phyloP scores from a whole-genome alignment of 192 early-diverging fungal species.

The Physocladia obscura region DNA sequence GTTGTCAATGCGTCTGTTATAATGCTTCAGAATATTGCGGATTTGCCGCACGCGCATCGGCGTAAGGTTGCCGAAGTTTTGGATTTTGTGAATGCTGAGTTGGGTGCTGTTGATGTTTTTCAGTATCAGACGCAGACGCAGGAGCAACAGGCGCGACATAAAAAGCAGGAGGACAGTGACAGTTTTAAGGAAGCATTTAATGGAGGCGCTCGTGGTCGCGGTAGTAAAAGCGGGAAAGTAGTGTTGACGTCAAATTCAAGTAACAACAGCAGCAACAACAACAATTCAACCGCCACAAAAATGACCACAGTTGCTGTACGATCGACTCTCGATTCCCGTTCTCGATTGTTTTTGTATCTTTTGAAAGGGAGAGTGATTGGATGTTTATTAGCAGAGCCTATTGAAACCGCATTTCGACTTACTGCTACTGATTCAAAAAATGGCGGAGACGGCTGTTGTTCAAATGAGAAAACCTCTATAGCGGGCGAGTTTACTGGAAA shows the following conservation, averaged over 20 bases:
- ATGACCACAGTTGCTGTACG: no score
- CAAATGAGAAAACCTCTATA: not conserved
- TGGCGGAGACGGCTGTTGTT: not conserved
- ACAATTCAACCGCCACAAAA: no score
- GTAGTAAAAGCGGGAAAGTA: no score
- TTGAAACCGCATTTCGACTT: constrained; percentile 2
- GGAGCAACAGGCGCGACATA: not conserved
- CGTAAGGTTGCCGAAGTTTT: constrained; percentile 24
- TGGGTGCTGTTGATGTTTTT: constrained; percentile 24
- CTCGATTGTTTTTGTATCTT: constrained; percentile 26
- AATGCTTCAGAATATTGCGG: no score
- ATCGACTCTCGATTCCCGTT: no score
- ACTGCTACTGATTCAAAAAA: not conserved
- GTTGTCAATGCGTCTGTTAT: no score
- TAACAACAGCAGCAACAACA: no score
- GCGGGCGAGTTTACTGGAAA: not conserved
- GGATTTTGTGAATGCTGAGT: constrained; percentile 22
- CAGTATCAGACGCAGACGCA: no score
- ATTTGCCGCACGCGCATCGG: not conserved
- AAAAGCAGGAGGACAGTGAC: no score
- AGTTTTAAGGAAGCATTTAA: no score
- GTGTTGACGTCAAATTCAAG: no score
- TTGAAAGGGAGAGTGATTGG: constrained; percentile 27
- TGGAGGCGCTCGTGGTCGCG: no score
- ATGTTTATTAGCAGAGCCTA: constrained; percentile 22